Conservation (phyloP, 305 asterid genomes). For the Caryopteris hybrid region DNA sequence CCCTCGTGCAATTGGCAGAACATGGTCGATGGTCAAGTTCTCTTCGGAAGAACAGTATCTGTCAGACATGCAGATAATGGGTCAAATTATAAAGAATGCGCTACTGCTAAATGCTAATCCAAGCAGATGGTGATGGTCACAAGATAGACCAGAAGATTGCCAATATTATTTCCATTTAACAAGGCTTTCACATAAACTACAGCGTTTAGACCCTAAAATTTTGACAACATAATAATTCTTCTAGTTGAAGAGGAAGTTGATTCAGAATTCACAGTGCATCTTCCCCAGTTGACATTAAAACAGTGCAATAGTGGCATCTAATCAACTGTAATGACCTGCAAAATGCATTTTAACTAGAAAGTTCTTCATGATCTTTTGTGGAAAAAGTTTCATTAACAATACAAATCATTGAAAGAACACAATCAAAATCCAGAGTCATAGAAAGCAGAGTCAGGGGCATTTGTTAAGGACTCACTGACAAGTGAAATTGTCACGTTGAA, state of each 20-base stretch:
- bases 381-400: not conserved
- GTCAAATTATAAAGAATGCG: conserved; percentile 3
- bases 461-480: conserved; percentile 80
- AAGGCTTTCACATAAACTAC: no score
- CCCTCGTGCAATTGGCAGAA: conserved; percentile 76
- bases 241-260: no score
- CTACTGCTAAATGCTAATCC: not conserved
- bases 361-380: not conserved
- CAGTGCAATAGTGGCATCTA: not conserved
- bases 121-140: not conserved
- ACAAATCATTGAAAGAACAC: not conserved
- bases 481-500: conserved; percentile 65
- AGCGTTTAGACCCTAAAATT: no score
- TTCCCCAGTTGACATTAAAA: not conserved
- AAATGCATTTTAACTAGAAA: not conserved
- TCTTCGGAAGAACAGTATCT: conserved; percentile 75
- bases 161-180: not conserved
- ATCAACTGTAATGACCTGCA: not conserved
- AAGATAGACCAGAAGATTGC: not conserved
- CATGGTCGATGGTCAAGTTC: conserved; percentile 80
- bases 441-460: not conserved
- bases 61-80: conserved; percentile 18
- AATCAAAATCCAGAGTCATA: not conserved
- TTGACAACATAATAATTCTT: no score
- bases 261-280: no score